Conservation (phyloP, 1,284 basidiomycete species). For the Fistulinella staudtii region DNA sequence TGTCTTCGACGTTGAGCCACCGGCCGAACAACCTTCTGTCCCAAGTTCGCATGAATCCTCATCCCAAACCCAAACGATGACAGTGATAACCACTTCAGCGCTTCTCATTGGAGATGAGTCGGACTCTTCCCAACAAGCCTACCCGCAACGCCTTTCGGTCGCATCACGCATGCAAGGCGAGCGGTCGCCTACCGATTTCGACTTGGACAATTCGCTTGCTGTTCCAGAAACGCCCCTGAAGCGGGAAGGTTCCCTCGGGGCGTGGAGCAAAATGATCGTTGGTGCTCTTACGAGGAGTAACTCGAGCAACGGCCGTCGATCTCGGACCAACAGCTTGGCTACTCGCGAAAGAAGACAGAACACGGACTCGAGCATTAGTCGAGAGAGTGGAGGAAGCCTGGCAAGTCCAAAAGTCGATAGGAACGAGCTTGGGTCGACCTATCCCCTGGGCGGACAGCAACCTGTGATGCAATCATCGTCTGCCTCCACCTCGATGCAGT, state of each 20-base stretch:
- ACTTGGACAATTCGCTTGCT: slow-evolving; percentile 52
- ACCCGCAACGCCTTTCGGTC: slow-evolving; percentile 58
- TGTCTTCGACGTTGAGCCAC: slow-evolving; percentile 57
- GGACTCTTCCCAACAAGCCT: slow-evolving; percentile 44
- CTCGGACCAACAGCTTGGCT: slow-evolving; percentile 70
- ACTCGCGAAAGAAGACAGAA: slow-evolving; percentile 61
- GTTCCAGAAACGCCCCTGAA: slow-evolving; percentile 49
- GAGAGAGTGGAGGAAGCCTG: slow-evolving; percentile 70
- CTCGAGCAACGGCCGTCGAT: slow-evolving; percentile 65
- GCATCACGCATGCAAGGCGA: slow-evolving; percentile 54
- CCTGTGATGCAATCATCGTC: slow-evolving; percentile 58
- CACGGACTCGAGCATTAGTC: slow-evolving; percentile 66
- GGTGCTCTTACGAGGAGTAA: slow-evolving; percentile 45
- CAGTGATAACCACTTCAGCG: slow-evolving; percentile 40
- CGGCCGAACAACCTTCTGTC: slow-evolving; percentile 44
- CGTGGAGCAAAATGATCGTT: slow-evolving; percentile 55
- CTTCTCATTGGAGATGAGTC: slow-evolving; percentile 44
- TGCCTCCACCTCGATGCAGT: slow-evolving; percentile 62
- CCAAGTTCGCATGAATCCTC: slow-evolving; percentile 50
- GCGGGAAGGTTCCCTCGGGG: slow-evolving; percentile 51
- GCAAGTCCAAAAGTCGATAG: slow-evolving; percentile 56
- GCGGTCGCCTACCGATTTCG: slow-evolving; percentile 55
- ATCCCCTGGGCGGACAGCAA: slow-evolving; percentile 39
- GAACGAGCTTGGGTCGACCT: slow-evolving; percentile 40
- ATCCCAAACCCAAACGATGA: slow-evolving; percentile 42